A percentile compares a stretch with the other conserved stretches of the same genome.
Conservation (phyloP, 495 filamentous ascomycete genomes). For the Podospora tetraspora region DNA sequence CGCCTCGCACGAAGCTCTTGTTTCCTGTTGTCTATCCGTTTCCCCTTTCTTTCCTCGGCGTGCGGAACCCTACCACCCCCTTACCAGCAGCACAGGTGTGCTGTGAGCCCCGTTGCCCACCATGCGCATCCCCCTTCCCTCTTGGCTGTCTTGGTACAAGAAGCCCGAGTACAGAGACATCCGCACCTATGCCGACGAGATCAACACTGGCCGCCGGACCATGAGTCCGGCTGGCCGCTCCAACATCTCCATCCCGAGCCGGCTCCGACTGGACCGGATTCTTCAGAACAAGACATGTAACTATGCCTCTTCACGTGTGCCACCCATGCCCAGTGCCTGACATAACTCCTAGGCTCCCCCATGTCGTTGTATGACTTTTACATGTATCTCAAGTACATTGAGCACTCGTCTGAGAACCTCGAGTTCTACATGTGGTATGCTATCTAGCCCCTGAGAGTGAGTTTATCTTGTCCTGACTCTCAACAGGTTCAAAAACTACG, state of each 20-base stretch:
- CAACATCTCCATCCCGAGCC: constrained; percentile 27
- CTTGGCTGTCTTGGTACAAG: constrained; percentile 40
- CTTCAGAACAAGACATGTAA: constrained; percentile 40
- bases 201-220: constrained; percentile 24
- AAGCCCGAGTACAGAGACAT: constrained; percentile 42
- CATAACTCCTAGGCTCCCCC: constrained; percentile 25
- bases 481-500: constrained; percentile 39
- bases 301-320: neutral
- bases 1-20: neutral
- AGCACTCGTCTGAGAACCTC: constrained; percentile 43
- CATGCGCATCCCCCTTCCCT: constrained; percentile 28
- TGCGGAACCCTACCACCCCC: neutral
- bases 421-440: constrained; percentile 76
- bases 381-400: constrained; percentile 40
- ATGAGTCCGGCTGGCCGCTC: constrained; percentile 29
- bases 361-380: constrained; percentile 40
- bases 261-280: constrained; percentile 36
- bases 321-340: constrained; percentile 1
- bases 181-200: constrained; percentile 30
- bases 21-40: neutral
- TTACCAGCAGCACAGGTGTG: neutral
- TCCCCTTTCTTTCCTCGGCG: neutral
- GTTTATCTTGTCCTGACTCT: too few species aligned
- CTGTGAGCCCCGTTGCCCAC: constrained; percentile 6
- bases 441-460: neutral